Conservation (phyloP, 306 rosid species). For the Prunus campanulata region DNA sequence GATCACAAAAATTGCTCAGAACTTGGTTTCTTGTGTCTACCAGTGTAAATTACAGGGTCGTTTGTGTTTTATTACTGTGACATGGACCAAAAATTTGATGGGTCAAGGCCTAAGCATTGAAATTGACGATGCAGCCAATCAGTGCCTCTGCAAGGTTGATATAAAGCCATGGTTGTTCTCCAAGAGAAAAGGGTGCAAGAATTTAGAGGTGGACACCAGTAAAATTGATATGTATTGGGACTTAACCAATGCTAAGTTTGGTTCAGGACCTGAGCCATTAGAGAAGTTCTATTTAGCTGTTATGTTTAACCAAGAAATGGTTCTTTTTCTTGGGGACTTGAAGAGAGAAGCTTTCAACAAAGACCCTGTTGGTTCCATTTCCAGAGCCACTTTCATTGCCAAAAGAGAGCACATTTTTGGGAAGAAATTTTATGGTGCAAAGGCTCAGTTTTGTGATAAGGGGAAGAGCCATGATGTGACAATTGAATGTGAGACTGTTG, state of each 20-base stretch:
- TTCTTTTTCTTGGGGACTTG: constrained; percentile 69
- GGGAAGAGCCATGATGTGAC: constrained; percentile 63
- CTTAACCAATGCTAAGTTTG: constrained; percentile 68
- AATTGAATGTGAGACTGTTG: constrained; percentile 76
- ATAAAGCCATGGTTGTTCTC: constrained; percentile 92
- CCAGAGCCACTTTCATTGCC: constrained; percentile 48
- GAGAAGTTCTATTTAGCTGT: constrained; percentile 66
- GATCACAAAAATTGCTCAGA: constrained; percentile 56
- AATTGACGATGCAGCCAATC: constrained; percentile 53
- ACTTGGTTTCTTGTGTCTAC: constrained; percentile 72
- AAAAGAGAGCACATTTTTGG: constrained; percentile 81
- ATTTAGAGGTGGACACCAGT: constrained; percentile 53
- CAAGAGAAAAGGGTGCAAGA: constrained; percentile 75
- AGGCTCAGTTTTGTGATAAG: constrained; percentile 66
- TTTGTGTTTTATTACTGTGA: constrained; percentile 60
- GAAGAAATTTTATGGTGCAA: constrained; percentile 58
- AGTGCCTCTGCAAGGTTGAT: constrained; percentile 67
- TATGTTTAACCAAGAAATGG: constrained; percentile 48
- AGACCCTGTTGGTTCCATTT: constrained; percentile 24
- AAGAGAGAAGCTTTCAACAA: constrained; percentile 56
- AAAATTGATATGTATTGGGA: constrained; percentile 74
- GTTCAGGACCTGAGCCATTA: constrained; percentile 74
- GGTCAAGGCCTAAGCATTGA: constrained; percentile 82
- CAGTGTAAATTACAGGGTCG: constrained; percentile 53
- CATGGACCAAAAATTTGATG: constrained; percentile 83